Conservation (phyloP, 352 stramenopile species). For the Globisporangium takayamanum region DNA sequence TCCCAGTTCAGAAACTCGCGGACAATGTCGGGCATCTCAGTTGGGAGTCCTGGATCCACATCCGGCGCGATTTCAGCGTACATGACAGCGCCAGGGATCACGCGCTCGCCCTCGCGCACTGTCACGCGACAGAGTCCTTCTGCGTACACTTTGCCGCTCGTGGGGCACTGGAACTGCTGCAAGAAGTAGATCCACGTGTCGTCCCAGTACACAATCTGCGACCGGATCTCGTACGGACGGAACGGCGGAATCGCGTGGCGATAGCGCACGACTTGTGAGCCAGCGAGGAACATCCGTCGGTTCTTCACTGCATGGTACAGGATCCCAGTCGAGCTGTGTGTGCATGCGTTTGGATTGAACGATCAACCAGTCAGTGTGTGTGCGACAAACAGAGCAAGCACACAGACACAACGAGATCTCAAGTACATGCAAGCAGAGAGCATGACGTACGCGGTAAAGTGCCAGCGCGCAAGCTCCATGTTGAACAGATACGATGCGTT, state of each 20-base stretch:
- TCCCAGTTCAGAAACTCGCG: conserved; percentile 29
- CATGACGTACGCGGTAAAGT: conserved; percentile 55
- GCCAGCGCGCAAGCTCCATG: conserved; percentile 84
- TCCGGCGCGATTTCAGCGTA: conserved; percentile 20
- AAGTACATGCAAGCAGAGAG: neutral
- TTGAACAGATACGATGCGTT: conserved; percentile 79
- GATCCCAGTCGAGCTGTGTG: conserved; percentile 34
- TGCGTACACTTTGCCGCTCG: conserved; percentile 41
- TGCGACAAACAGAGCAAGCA: no score
- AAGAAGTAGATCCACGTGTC: conserved; percentile 57
- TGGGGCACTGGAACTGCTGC: conserved; percentile 50
- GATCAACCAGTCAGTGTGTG: no score
- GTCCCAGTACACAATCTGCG: conserved; percentile 47
- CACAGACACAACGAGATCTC: neutral
- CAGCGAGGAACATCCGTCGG: conserved; percentile 49
- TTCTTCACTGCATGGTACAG: conserved; percentile 56
- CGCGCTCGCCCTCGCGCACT: conserved; percentile 19
- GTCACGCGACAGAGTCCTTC: conserved; percentile 40
- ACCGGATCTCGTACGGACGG: conserved; percentile 53
- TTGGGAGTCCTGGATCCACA: conserved; percentile 10
- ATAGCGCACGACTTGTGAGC: conserved; percentile 57
- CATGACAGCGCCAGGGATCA: conserved; percentile 15
- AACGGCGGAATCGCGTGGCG: conserved; percentile 52
- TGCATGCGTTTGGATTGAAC: no score
- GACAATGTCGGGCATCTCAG: conserved; percentile 38